Conservation (phyloP, 495 filamentous ascomycete genomes). For the Cryomyces minteri region DNA sequence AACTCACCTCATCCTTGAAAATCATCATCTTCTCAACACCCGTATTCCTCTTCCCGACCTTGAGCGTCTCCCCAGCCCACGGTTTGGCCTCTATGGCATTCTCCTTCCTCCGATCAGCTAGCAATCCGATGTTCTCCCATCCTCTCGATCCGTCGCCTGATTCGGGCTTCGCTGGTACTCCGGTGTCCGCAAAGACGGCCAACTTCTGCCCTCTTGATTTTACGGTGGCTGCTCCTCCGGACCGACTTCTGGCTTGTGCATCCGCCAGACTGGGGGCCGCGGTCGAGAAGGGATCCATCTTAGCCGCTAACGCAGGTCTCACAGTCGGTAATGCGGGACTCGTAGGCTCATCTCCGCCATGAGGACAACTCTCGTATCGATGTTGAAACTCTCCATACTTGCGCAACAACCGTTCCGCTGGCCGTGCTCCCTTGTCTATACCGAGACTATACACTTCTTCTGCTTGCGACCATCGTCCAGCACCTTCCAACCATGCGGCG, state of each 20-base stretch:
- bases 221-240: conserved; percentile 32
- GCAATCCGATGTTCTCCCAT: conserved; percentile 81
- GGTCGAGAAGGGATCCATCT: conserved; percentile 59
- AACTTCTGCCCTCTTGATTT: conserved; percentile 59
- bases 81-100: conserved; percentile 74
- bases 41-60: conserved; percentile 60
- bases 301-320: conserved; percentile 70
- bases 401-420: conserved; percentile 57
- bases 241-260: conserved; percentile 44
- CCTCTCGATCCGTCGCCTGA: conserved; percentile 34
- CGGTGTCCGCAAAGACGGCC: conserved; percentile 72
- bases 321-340: conserved; percentile 75
- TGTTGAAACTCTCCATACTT: conserved; percentile 85
- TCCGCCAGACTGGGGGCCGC: conserved; percentile 26
- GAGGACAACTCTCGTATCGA: conserved; percentile 43
- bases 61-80: conserved; percentile 83
- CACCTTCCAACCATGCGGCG: conserved; percentile 74
- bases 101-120: conserved; percentile 83
- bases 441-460: conserved; percentile 85
- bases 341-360: conserved; percentile 42
- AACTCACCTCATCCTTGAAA: conserved; percentile 91
- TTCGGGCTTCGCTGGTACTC: conserved; percentile 24
- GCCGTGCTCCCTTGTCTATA: conserved; percentile 72
- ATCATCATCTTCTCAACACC: conserved; percentile 69
- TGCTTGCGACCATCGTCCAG: conserved; percentile 75